These are phyloP conservation scores for Sphagnum magellanicum DNA, from an alignment of 228 moss, liverwort and hornwort species.

Conservation along the genomic window DNA sequence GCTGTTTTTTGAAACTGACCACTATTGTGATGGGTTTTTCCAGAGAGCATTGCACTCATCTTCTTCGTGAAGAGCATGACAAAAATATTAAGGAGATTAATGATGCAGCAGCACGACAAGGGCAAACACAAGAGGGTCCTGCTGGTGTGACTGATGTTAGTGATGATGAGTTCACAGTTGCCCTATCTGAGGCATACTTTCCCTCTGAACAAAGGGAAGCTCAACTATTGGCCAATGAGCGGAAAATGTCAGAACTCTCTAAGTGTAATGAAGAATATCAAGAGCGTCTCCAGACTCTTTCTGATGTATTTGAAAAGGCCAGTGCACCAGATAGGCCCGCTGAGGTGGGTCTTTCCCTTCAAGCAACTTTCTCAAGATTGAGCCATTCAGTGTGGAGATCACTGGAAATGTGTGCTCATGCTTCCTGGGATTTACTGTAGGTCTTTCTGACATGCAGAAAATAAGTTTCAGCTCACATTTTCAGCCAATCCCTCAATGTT, in stretches of 20 bases:
- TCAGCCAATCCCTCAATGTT: too few species aligned
- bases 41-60: background rate
- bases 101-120: constrained; percentile 18
- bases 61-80: constrained; percentile 56
- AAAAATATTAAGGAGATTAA: constrained; percentile 34
- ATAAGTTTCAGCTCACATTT: too few species aligned
- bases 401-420: background rate
- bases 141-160: constrained; percentile 53
- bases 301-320: constrained; percentile 57
- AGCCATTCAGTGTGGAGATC: background rate
- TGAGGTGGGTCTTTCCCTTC: constrained; percentile 40
- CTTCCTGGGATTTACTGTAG: too few species aligned
- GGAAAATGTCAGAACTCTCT: constrained; percentile 18
- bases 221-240: constrained; percentile 12
- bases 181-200: constrained; percentile 21
- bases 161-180: constrained; percentile 41
- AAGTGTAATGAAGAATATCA: constrained; percentile 32
- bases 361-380: too few species aligned
- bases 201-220: constrained; percentile 1
- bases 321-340: constrained; percentile 58
- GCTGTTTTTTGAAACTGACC: too few species aligned
- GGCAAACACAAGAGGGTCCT: constrained; percentile 4
- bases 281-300: constrained; percentile 31
- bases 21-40: too few species aligned
- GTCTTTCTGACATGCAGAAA: too few species aligned